Percentiles rank a stretch among this genome's conserved stretches.
phyloP scores from a whole-genome alignment of 1,284 basidiomycete genomes.

The Pseudomicrostroma phylloplanum region DNA sequence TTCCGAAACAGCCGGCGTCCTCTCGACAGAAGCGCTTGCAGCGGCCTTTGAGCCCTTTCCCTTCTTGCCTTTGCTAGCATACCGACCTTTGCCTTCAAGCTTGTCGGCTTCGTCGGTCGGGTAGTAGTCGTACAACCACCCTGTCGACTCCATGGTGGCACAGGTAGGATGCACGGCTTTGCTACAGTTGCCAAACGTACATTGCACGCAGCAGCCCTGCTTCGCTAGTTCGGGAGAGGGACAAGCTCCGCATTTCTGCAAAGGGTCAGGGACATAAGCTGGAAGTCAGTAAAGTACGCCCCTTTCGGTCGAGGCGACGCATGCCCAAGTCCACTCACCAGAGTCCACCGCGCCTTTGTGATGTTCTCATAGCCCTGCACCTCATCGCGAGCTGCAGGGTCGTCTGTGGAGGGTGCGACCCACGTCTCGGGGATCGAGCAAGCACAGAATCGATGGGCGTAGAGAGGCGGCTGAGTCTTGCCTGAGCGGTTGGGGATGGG shows the following conservation, averaged over 20 bases:
- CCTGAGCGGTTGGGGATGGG: conserved; percentile 18
- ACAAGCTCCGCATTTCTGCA: too few relatives aligned
- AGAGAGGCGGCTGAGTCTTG: conserved; percentile 6
- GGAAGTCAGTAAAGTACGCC: too few relatives aligned
- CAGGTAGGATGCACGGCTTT: conserved; percentile 91
- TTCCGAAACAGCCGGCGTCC: background rate
- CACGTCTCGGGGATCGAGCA: conserved; percentile 46
- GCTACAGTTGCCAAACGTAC: conserved; percentile 84
- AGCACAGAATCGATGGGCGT: conserved; percentile 48
- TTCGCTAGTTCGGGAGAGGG: conserved; percentile 55
- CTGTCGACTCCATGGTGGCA: conserved; percentile 54
- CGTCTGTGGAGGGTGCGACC: conserved; percentile 21
- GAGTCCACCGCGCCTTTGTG: conserved; percentile 36
- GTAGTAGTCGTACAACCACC: conserved; percentile 44
- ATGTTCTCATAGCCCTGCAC: conserved; percentile 40
- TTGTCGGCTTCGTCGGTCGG: conserved; percentile 28
- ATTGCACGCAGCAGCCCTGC: conserved; percentile 87
- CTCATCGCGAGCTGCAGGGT: conserved; percentile 12
- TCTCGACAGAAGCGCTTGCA: background rate
- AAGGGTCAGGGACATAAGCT: too few relatives aligned
- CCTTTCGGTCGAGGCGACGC: conserved; percentile 52
- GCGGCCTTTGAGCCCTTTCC: background rate
- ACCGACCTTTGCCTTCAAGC: conserved; percentile 31
- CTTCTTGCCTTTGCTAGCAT: conserved; percentile 10
- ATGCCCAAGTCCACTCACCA: conserved; percentile 75